Percentiles rank a stretch among this genome's conserved stretches.
These are phyloP conservation scores for Cordyceps cicadae DNA, from an alignment of 2,329 filamentous ascomycete species.

Conservation along the genomic window DNA sequence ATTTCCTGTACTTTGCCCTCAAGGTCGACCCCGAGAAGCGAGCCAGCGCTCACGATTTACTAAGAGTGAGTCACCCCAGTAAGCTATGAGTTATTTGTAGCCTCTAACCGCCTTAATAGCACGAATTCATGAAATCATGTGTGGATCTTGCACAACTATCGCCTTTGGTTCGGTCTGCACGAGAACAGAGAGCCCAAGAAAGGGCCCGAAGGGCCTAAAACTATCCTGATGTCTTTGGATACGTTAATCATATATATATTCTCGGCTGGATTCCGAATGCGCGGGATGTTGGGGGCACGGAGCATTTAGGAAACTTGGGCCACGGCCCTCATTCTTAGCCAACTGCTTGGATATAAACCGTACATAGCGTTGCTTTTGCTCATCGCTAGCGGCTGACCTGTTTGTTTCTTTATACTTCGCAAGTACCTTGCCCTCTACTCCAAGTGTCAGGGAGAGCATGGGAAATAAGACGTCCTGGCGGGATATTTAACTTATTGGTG, in stretches of 20 bases:
- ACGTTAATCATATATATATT: neutral
- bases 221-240: neutral
- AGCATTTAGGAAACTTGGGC: neutral
- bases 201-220: conserved; percentile 57
- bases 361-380: neutral
- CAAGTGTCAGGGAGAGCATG: neutral
- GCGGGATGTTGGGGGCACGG: neutral
- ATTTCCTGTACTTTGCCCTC: conserved; percentile 86
- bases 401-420: conserved; percentile 4
- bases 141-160: conserved; percentile 69
- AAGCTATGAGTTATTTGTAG: conserved; percentile 22
- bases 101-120: conserved; percentile 38
- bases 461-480: neutral
- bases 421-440: neutral
- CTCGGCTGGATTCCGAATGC: conserved; percentile 4
- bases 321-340: neutral
- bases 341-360: neutral
- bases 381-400: neutral
- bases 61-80: conserved; percentile 59
- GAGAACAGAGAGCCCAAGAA: conserved; percentile 78
- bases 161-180: conserved; percentile 77
- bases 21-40: conserved; percentile 97
- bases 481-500: neutral
- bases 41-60: conserved; percentile 85
- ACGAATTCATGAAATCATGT: conserved; percentile 72